Conservation (phyloP, 2,329 filamentous ascomycete genomes). For the Colletotrichum sp. region DNA sequence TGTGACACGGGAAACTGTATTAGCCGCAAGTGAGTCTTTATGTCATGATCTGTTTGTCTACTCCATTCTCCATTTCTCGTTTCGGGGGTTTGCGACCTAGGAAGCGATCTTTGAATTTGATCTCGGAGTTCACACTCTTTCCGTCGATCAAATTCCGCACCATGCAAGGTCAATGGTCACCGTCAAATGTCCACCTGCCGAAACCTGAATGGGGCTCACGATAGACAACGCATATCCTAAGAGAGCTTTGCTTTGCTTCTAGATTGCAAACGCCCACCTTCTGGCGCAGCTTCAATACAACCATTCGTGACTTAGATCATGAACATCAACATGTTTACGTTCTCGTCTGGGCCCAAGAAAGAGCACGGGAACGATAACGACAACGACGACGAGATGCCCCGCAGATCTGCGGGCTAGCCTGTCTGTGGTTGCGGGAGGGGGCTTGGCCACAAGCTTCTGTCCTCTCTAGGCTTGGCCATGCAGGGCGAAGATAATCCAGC, state of each 20-base stretch:
- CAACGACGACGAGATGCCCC: neutral
- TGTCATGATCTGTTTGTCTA: accelerated
- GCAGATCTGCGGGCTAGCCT: neutral
- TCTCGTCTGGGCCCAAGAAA: neutral
- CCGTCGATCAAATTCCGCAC: neutral
- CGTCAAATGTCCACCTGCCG: neutral
- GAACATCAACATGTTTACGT: neutral
- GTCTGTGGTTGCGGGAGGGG: neutral
- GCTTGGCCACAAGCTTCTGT: neutral
- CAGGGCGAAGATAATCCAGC: neutral
- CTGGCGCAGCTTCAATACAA: neutral
- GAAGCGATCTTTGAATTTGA: neutral
- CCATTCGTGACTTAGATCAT: accelerated
- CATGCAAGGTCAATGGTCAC: neutral
- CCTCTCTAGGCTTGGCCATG: neutral
- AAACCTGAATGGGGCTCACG: neutral
- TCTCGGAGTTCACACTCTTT: neutral
- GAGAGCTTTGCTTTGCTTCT: neutral
- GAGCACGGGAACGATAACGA: neutral
- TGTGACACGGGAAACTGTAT: accelerated
- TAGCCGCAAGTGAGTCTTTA: accelerated
- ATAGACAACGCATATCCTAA: neutral
- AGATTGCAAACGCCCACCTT: accelerated
- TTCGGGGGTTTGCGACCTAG: accelerated
- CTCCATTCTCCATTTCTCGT: neutral